A percentile compares a stretch with the other conserved stretches of the same genome.
Conservation (phyloP, 768 basidiomycete genomes). For the Russula vinacea region DNA sequence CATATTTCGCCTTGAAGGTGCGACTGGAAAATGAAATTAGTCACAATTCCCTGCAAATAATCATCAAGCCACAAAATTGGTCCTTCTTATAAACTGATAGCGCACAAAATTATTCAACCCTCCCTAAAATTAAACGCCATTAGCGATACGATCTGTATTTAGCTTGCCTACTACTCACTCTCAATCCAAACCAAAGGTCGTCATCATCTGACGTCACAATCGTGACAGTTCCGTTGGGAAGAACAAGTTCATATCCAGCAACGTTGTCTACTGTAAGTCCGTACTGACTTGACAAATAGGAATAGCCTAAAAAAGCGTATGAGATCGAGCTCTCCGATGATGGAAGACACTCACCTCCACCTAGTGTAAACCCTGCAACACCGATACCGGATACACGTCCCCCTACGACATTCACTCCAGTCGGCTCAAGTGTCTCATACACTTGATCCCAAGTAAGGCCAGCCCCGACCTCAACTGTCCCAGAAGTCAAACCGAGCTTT, state of each 20-base stretch:
- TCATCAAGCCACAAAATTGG: not conserved
- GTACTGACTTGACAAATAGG: constrained; percentile 34
- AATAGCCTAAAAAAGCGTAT: constrained; percentile 32
- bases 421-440: not conserved
- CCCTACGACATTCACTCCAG: constrained; percentile 5
- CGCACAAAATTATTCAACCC: constrained; percentile 25
- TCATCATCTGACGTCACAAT: not conserved
- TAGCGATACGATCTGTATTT: not conserved
- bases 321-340: not conserved
- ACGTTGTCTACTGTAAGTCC: constrained; percentile 40
- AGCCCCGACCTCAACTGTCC: constrained; percentile 6
- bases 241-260: constrained; percentile 32
- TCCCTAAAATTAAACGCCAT: constrained; percentile 2
- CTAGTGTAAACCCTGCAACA: not conserved
- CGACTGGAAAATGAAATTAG: constrained; percentile 29
- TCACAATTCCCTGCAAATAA: constrained; percentile 18
- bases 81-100: not conserved
- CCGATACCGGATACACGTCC: not conserved
- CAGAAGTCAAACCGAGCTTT: not conserved
- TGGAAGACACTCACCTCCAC: constrained; percentile 24
- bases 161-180: not conserved
- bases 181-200: constrained; percentile 19
- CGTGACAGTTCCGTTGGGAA: constrained; percentile 32
- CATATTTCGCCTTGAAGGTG: constrained; percentile 32
- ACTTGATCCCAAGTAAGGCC: constrained; percentile 2